Conservation (phyloP, 2,329 filamentous ascomycete species). For the Lasiodiplodia theobromae region DNA sequence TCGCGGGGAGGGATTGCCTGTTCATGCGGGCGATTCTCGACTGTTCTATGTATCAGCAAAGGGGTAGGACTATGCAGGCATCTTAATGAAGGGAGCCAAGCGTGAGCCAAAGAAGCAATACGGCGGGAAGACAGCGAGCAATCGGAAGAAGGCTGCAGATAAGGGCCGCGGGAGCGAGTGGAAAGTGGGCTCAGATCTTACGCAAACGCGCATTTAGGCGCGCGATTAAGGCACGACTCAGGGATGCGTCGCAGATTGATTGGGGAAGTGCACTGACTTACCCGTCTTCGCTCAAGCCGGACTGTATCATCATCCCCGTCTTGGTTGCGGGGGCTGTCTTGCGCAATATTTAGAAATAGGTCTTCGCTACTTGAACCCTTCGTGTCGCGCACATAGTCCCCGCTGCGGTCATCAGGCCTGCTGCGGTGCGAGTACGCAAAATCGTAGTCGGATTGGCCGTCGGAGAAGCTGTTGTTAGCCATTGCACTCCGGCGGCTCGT, state of each 20-base stretch:
- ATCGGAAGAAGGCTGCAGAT: conserved; percentile 24
- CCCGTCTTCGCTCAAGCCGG: conserved; percentile 42
- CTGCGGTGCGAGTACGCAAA: conserved; percentile 41
- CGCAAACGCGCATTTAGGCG: conserved; percentile 24
- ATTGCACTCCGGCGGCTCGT: conserved; percentile 34
- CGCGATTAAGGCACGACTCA: conserved; percentile 27
- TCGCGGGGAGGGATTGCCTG: conserved; percentile 45
- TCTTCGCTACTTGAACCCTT: conserved; percentile 41
- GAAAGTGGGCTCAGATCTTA: conserved; percentile 23
- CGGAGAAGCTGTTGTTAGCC: conserved; percentile 34
- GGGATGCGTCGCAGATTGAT: conserved; percentile 24
- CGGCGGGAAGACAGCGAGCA: neutral
- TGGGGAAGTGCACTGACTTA: conserved; percentile 35
- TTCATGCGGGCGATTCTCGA: conserved; percentile 47
- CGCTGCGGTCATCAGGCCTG: conserved; percentile 23
- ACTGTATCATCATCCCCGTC: conserved; percentile 37
- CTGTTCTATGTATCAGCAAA: conserved; percentile 32
- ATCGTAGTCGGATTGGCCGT: conserved; percentile 42
- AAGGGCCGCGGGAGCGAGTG: conserved; percentile 9
- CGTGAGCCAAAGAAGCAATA: conserved; percentile 19
- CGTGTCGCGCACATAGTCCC: conserved; percentile 17
- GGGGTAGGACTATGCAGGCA: conserved; percentile 5
- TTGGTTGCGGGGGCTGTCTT: conserved; percentile 41
- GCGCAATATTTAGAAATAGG: conserved; percentile 52
- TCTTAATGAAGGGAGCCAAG: conserved; percentile 26